phyloP scores from a whole-genome alignment of 2,329 filamentous ascomycete genomes.

The Ilyonectria destructans region DNA sequence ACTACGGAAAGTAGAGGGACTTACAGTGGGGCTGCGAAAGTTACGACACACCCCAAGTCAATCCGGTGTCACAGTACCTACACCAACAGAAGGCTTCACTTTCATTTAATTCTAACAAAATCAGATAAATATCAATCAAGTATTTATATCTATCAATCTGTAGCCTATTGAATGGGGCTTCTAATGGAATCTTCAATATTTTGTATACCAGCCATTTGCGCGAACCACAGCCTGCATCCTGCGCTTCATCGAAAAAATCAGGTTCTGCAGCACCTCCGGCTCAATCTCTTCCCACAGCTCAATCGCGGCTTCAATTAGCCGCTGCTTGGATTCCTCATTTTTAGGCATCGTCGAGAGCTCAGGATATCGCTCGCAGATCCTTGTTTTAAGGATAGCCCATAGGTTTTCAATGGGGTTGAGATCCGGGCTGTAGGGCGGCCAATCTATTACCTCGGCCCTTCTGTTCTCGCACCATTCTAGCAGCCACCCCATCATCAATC shows the following conservation, averaged over 20 bases:
- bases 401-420: conserved; percentile 28
- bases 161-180: neutral
- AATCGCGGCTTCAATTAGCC: conserved; percentile 13
- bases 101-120: neutral
- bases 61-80: conserved; percentile 1
- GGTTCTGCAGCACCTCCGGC: conserved; percentile 8
- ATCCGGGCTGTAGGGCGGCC: neutral
- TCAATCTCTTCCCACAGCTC: conserved; percentile 14
- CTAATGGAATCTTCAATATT: conserved; percentile 12
- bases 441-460: neutral
- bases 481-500: neutral
- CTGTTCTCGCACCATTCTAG: conserved; percentile 13
- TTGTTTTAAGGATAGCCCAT: conserved; percentile 1
- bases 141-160: neutral
- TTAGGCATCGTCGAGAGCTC: conserved; percentile 3
- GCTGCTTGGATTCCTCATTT: neutral
- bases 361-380: conserved; percentile 14
- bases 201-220: conserved; percentile 11
- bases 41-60: neutral
- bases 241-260: conserved; percentile 2
- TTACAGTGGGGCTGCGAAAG: too few relatives aligned
- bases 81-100: neutral
- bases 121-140: conserved; percentile 4
- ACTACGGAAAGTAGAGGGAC: neutral
- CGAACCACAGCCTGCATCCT: neutral